Evolutionary conservation across 2,329 filamentous ascomycete genomes (phyloP).

Genomic region (Akanthomyces lecanii): DNA sequence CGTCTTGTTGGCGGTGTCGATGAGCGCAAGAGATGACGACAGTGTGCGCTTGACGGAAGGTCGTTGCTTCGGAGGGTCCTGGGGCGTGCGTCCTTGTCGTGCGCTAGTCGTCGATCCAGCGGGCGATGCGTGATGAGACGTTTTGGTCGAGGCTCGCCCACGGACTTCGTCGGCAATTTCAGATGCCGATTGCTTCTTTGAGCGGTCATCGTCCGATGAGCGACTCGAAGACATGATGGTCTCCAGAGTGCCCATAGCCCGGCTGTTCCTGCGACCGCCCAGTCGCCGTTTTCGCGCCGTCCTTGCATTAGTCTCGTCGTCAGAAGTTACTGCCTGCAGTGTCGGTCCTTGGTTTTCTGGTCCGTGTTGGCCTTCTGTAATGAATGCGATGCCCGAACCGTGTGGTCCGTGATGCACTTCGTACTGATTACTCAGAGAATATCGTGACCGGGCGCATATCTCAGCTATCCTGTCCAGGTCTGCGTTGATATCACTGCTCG

Average conservation of each 20-base stretch:
- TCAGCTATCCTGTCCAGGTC: slow-evolving; percentile 63
- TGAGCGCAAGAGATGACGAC: slow-evolving; percentile 34
- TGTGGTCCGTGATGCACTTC: slow-evolving; percentile 62
- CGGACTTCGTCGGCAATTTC: slow-evolving; percentile 53
- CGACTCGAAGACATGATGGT: slow-evolving; percentile 64
- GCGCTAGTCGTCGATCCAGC: slow-evolving; percentile 27
- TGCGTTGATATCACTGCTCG: slow-evolving; percentile 46
- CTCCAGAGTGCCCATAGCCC: slow-evolving; percentile 59
- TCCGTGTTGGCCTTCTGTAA: slow-evolving; percentile 27
- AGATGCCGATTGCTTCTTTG: slow-evolving; percentile 49
- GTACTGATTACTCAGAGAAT: slow-evolving; percentile 63
- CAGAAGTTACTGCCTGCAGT: slow-evolving; percentile 52
- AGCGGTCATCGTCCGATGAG: slow-evolving; percentile 58
- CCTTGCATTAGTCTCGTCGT: slow-evolving; percentile 43
- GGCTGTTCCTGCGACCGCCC: slow-evolving; percentile 42
- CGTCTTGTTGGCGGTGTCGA: slow-evolving; percentile 23
- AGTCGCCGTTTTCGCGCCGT: slow-evolving; percentile 39
- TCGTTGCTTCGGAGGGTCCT: slow-evolving; percentile 14
- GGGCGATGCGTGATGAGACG: slow-evolving; percentile 31
- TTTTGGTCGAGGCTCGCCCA: slow-evolving; percentile 42
- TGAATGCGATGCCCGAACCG: slow-evolving; percentile 50
- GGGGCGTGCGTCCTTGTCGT: slow-evolving; percentile 17
- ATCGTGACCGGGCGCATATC: slow-evolving; percentile 61
- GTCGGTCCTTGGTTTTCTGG: slow-evolving; percentile 44
- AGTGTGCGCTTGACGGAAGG: slow-evolving; percentile 23